These are phyloP conservation scores for Dictyostelium intermedium DNA, from an alignment of 78 protist genomes.

Conservation along the genomic window DNA sequence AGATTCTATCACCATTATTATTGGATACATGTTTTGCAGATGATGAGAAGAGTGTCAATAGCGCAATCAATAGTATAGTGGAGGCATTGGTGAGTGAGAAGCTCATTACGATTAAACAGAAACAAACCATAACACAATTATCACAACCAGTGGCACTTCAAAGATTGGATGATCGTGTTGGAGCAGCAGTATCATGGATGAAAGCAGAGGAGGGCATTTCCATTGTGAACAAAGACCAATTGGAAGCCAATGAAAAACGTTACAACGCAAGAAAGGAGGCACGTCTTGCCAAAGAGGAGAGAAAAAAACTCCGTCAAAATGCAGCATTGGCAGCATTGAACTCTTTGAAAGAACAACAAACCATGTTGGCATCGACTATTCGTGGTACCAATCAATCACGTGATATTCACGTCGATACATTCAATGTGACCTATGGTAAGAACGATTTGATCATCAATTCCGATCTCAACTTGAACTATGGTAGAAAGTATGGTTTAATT, in stretches of 20 bases:
- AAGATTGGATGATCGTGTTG: constrained; percentile 61
- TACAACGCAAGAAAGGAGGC: constrained; percentile 62
- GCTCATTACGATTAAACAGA: constrained; percentile 21
- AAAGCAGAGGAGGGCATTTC: constrained; percentile 67
- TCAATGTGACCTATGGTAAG: constrained; percentile 76
- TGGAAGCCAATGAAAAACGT: constrained; percentile 68
- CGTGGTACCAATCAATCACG: constrained; percentile 57
- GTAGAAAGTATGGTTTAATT: constrained; percentile 92
- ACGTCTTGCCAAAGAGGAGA: constrained; percentile 48
- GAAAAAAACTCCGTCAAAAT: constrained; percentile 35
- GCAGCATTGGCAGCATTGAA: constrained; percentile 61
- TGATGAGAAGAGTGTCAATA: not conserved
- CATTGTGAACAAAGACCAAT: constrained; percentile 56
- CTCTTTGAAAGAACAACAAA: constrained; percentile 47
- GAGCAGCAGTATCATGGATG: constrained; percentile 78
- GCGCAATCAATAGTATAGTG: not conserved
- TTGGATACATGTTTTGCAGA: constrained; percentile 45
- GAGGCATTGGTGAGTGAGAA: not conserved
- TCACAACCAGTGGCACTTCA: constrained; percentile 20
- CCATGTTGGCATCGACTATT: not conserved
- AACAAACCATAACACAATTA: not conserved
- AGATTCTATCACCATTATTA: constrained; percentile 66
- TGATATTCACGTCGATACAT: constrained; percentile 77
- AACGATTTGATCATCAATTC: constrained; percentile 67
- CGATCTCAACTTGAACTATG: constrained; percentile 59